Evolutionary conservation across 2,329 filamentous ascomycete genomes (phyloP), one percentile per base, ranked within the genome.

Genomic region (Ophiobolus disseminans): DNA sequence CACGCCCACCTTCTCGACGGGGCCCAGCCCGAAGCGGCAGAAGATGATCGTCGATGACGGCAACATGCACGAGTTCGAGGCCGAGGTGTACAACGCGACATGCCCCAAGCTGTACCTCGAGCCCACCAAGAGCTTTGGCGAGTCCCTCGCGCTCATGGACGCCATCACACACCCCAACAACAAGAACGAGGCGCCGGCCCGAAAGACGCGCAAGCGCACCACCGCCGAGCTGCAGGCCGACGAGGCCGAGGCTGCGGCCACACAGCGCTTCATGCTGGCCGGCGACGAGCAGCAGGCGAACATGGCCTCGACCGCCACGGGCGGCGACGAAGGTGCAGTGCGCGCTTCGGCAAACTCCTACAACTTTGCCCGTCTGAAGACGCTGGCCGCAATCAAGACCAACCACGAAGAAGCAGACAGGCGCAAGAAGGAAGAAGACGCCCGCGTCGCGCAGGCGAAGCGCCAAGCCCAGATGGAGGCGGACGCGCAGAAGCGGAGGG

Each of bases 171-270:
- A 95, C 69, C 88, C 91, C 5, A 85, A 91, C 46, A 90, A 97
- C 70, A 83, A 85, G 22, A 84, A 88, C 40, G 79, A 85, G 34
- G 87, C 91, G 8, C 93, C 94, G 0, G 83, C 88, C 51, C 91
- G 91, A 3, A 97, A 96, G 79, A 87, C 87, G 6, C 82, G 94
- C 48, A 97, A 99, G 80, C 86, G 93, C 54, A 99, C 94, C 0
- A 87, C 95, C 14, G 94, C 94, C 7, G 93, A 99, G 69, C 85
- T 97, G 78, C 94, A 91, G 7, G 93, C 93, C 6, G 94, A 99
- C 66, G 92, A 99, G 75, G 93, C 94, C 1, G 82, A 91, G 50
- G 91, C 91, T 0, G 93, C 92, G 17, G 90, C 91, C 50, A 86
- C 91, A 57, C 92, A 99, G 73, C 85, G 91, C 37, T 95, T 91